These are phyloP conservation scores for Pholiota molesta DNA, from an alignment of 768 basidiomycete species.

Conservation along the genomic window DNA sequence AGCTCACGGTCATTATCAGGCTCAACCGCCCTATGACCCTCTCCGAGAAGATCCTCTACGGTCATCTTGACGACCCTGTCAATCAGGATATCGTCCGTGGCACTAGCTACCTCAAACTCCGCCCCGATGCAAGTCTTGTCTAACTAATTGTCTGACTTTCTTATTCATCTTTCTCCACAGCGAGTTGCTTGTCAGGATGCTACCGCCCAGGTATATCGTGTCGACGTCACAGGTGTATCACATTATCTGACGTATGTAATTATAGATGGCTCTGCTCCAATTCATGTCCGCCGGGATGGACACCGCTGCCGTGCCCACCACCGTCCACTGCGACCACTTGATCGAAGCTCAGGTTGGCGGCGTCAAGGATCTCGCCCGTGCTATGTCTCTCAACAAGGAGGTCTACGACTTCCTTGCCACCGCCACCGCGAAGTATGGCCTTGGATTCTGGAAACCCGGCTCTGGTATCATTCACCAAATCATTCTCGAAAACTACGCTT, in stretches of 20 bases:
- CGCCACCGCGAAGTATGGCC: slow-evolving; percentile 96
- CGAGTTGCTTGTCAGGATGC: slow-evolving; percentile 92
- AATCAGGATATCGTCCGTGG: slow-evolving; percentile 92
- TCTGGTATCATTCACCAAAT: slow-evolving; percentile 99
- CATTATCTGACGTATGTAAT: slow-evolving; percentile 38
- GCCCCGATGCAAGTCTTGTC: slow-evolving; percentile 82
- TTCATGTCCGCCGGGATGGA: slow-evolving; percentile 99
- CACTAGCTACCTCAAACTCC: slow-evolving; percentile 93
- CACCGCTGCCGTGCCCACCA: slow-evolving; percentile 96
- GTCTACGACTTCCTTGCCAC: slow-evolving; percentile 99
- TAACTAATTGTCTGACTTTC: slow-evolving; percentile 5
- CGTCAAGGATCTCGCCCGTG: slow-evolving; percentile 90
- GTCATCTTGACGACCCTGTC: slow-evolving; percentile 94
- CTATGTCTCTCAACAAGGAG: slow-evolving; percentile 94
- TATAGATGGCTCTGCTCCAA: slow-evolving; percentile 97
- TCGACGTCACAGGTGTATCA: slow-evolving; percentile 22
- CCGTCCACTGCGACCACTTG: slow-evolving; percentile 99
- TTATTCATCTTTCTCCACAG: slow-evolving; percentile 37
- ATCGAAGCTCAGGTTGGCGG: slow-evolving; percentile 98
- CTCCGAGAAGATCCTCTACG: slow-evolving; percentile 97
- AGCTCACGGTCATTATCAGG: slow-evolving; percentile 41
- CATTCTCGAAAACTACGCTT: slow-evolving; percentile 98
- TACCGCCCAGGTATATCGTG: slow-evolving; percentile 68
- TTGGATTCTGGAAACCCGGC: slow-evolving; percentile 99
- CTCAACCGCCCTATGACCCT: slow-evolving; percentile 89